Conservation (phyloP, 805 yeast genomes). For the Metschnikowia koreensis region DNA sequence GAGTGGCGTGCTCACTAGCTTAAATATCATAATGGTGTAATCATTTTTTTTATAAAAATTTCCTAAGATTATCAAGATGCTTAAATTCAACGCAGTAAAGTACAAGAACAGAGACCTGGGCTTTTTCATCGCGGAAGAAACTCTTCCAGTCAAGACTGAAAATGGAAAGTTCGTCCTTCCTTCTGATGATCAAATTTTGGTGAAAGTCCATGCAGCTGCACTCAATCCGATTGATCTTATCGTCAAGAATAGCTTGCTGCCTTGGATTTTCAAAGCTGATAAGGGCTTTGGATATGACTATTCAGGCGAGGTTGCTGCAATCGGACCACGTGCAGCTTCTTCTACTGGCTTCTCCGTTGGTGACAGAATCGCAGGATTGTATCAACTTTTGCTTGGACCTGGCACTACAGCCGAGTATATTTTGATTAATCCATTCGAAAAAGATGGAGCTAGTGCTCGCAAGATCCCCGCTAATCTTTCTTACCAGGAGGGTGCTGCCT, state of each 20-base stretch:
- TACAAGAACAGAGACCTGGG: conserved; percentile 15
- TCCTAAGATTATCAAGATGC: no score
- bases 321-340: conserved; percentile 25
- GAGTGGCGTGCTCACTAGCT: no score
- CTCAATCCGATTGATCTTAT: conserved; percentile 33
- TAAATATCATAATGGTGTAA: no score
- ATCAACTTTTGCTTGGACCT: conserved; percentile 13
- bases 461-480: conserved; percentile 46
- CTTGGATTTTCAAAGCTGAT: conserved; percentile 9
- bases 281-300: conserved; percentile 32
- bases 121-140: conserved; percentile 10
- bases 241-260: conserved; percentile 17
- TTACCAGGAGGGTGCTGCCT: conserved; percentile 59
- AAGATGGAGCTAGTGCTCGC: conserved; percentile 24
- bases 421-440: conserved; percentile 32
- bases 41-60: no score
- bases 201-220: conserved; percentile 30
- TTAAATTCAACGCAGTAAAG: conserved; percentile 23
- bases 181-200: conserved; percentile 20
- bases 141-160: conserved; percentile 4
- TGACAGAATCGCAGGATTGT: conserved; percentile 29
- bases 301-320: conserved; percentile 30
- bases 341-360: conserved; percentile 23
- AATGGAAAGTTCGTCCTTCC: conserved; percentile 9
- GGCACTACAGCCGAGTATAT: conserved; percentile 50